phyloP scores from a whole-genome alignment of 148 eudicot genomes.

The Camellia japonica region DNA sequence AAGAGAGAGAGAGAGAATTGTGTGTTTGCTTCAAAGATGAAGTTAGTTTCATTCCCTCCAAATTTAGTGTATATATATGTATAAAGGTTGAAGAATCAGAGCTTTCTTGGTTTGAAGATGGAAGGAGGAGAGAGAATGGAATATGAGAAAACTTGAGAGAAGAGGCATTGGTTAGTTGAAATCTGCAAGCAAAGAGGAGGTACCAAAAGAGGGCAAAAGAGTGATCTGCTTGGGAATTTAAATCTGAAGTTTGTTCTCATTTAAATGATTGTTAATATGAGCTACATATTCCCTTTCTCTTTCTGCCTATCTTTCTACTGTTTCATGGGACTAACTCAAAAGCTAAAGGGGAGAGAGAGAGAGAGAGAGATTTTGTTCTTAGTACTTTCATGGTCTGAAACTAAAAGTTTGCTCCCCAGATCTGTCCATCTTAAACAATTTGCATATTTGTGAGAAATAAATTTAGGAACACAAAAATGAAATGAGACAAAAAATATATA shows the following conservation, averaged over 20 bases:
- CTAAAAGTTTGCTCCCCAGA: constrained; percentile 1
- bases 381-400: constrained; percentile 12
- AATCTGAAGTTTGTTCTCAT: constrained; percentile 29
- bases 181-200: constrained; percentile 56
- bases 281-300: constrained; percentile 11
- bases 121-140: constrained; percentile 51
- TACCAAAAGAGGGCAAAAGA: constrained; percentile 34
- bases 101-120: constrained; percentile 71
- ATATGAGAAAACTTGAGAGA: constrained; percentile 77
- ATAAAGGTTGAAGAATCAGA: constrained; percentile 60
- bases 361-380: constrained; percentile 15
- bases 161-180: constrained; percentile 68
- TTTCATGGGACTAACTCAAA: constrained; percentile 39
- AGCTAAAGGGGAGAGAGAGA: constrained; percentile 19
- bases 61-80: constrained; percentile 21
- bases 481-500: too few relatives aligned
- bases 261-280: not conserved
- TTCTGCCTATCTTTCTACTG: constrained; percentile 27
- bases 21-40: constrained; percentile 38
- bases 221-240: constrained; percentile 39
- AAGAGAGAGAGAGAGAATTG: constrained; percentile 7
- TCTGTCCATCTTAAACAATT: not conserved
- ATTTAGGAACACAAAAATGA: not conserved
- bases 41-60: constrained; percentile 13
- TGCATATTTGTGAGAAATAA: not conserved